A percentile compares a stretch with the other conserved stretches of the same genome.
These are phyloP conservation scores for Trichoderma sp. DNA, from an alignment of 2,329 filamentous ascomycete species.

Conservation along the genomic window DNA sequence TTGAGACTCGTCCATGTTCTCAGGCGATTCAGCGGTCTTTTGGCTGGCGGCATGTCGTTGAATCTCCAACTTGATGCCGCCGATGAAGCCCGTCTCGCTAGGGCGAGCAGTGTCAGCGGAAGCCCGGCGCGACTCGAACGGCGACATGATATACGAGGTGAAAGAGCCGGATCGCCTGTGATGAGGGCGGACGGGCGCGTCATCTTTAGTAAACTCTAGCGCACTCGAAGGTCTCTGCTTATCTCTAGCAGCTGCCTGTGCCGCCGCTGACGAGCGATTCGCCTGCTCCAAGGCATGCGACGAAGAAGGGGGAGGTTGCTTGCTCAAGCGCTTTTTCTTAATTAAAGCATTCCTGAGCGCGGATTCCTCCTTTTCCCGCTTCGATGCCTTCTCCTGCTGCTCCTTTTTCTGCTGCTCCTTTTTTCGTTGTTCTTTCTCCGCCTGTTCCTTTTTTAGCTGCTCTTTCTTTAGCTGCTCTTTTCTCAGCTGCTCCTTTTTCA, in stretches of 20 bases:
- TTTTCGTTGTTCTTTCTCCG: conserved; percentile 24
- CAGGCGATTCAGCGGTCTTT: conserved; percentile 28
- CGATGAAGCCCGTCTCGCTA: conserved; percentile 39
- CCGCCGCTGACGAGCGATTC: conserved; percentile 23
- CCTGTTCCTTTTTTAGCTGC: conserved; percentile 27
- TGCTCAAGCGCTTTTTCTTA: conserved; percentile 33
- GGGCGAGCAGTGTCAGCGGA: conserved; percentile 31
- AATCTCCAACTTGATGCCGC: conserved; percentile 42
- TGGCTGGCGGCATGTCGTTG: conserved; percentile 37
- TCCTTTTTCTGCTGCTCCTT: conserved; percentile 14
- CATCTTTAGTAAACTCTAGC: conserved; percentile 28
- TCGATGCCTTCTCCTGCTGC: conserved; percentile 28
- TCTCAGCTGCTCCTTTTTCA: conserved; percentile 25
- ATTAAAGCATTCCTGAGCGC: conserved; percentile 27
- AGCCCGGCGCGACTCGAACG: conserved; percentile 36
- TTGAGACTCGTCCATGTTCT: conserved; percentile 28
- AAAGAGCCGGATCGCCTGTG: conserved; percentile 39
- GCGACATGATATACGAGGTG: conserved; percentile 35
- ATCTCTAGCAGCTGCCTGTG: conserved; percentile 16
- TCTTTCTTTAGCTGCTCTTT: conserved; percentile 18
- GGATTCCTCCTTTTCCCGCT: conserved; percentile 15
- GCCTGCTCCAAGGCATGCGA: conserved; percentile 21
- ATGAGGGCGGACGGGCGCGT: conserved; percentile 25
- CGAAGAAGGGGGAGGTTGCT: conserved; percentile 32
- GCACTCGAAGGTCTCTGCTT: conserved; percentile 28